A percentile compares a stretch with the other conserved stretches of the same genome.
Evolutionary conservation across 1,284 basidiomycete species (phyloP).

Genomic region (Rhodotorula mucilaginosa): DNA sequence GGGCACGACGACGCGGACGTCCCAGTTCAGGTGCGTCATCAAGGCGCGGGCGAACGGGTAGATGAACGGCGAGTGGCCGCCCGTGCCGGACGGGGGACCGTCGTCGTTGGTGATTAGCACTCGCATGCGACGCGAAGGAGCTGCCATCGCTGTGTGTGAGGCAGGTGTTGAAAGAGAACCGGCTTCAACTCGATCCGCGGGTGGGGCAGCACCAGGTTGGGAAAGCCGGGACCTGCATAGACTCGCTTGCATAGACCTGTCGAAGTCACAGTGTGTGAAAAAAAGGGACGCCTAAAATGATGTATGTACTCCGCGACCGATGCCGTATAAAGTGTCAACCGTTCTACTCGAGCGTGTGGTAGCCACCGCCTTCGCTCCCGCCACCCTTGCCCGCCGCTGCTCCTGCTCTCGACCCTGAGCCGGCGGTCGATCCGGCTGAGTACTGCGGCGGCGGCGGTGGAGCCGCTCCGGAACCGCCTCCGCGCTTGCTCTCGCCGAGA

Average conservation of each 20-base stretch:
- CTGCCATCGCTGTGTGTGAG: neutral
- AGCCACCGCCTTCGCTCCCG: slow-evolving; percentile 25
- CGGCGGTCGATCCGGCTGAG: neutral
- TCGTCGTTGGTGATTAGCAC: slow-evolving; percentile 65
- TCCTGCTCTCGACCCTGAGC: neutral
- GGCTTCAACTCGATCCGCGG: neutral
- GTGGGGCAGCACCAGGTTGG: neutral
- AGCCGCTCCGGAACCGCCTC: neutral
- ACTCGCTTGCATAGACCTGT: neutral
- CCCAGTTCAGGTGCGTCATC: slow-evolving; percentile 64
- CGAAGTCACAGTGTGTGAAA: neutral
- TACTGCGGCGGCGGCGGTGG: neutral
- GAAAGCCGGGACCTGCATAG: neutral
- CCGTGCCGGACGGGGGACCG: slow-evolving; percentile 64
- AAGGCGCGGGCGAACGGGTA: slow-evolving; percentile 72
- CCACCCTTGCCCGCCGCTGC: neutral
- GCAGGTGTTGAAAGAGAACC: no score
- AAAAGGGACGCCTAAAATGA: neutral
- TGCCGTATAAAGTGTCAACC: no score
- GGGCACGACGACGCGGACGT: slow-evolving; percentile 84
- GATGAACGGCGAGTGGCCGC: slow-evolving; percentile 73
- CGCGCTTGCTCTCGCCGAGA: neutral
- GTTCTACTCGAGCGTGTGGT: slow-evolving; percentile 29
- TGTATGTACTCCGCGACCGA: neutral
- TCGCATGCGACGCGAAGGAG: slow-evolving; percentile 3